A percentile compares a stretch with the other conserved stretches of the same genome.
Conservation (phyloP, 805 yeast species). For the Clavispora phyllophila region DNA sequence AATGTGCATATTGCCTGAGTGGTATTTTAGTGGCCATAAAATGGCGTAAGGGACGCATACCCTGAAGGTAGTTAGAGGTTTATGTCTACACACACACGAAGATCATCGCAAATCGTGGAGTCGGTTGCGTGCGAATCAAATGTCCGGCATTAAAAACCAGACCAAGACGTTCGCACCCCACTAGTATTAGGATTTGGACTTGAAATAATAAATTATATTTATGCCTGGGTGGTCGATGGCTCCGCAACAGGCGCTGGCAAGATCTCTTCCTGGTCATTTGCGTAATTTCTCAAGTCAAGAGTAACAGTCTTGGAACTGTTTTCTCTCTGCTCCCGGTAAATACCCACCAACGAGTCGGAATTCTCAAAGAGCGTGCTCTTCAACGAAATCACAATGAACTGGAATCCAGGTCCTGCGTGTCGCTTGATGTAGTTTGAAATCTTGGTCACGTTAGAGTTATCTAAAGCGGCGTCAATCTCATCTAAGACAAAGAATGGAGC, state of each 20-base stretch:
- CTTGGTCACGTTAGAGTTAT: conserved; percentile 77
- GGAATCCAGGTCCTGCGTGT: conserved; percentile 73
- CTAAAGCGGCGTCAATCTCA: conserved; percentile 98
- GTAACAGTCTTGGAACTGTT: conserved; percentile 73
- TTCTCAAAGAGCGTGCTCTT: conserved; percentile 83
- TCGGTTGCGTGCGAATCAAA: background rate
- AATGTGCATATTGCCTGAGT: background rate
- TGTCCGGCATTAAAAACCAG: background rate
- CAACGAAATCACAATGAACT: conserved; percentile 88
- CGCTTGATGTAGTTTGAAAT: conserved; percentile 81
- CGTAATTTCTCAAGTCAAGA: conserved; percentile 59
- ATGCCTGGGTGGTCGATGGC: background rate
- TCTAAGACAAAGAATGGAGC: conserved; percentile 95
- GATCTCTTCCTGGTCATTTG: conserved; percentile 6
- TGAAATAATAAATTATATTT: no score
- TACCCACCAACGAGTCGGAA: conserved; percentile 89
- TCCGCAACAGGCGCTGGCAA: background rate
- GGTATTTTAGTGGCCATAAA: background rate
- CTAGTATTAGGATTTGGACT: no score
- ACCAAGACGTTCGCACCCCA: no score
- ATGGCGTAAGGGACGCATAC: background rate
- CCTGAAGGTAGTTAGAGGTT: background rate
- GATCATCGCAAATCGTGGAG: conserved; percentile 9
- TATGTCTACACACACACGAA: background rate
- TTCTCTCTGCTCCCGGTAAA: conserved; percentile 72